Conservation (phyloP, 192 early-diverging fungal genomes). For the Diversispora eburnea region DNA sequence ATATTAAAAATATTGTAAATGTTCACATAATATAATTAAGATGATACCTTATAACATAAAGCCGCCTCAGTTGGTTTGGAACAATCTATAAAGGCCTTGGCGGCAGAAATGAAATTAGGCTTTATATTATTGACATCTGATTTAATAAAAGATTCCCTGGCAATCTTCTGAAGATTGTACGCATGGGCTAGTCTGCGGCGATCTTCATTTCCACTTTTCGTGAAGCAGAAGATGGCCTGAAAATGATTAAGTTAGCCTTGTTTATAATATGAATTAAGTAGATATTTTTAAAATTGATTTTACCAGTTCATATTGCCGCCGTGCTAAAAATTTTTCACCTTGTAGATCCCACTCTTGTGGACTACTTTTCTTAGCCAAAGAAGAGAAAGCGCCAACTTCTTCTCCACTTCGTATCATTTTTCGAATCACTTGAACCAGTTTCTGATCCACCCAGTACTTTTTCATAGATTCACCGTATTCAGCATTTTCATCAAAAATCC, state of each 20-base stretch:
- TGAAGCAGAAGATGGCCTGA: slow-evolving; percentile 14
- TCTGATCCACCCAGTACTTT: background rate
- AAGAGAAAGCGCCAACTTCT: background rate
- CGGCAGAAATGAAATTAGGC: background rate
- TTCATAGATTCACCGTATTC: background rate
- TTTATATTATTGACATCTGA: background rate
- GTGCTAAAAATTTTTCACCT: slow-evolving; percentile 3
- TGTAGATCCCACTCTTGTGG: background rate
- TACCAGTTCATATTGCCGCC: background rate
- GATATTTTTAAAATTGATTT: background rate
- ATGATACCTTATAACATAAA: slow-evolving; percentile 22
- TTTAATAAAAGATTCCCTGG: background rate
- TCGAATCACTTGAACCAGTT: background rate
- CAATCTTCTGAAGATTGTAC: slow-evolving; percentile 6
- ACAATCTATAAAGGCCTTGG: slow-evolving; percentile 4
- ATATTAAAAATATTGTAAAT: background rate
- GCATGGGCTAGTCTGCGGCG: background rate
- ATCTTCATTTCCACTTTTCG: slow-evolving; percentile 1
- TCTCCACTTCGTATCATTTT: background rate
- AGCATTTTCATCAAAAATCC: slow-evolving; percentile 15
- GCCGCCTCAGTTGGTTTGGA: background rate
- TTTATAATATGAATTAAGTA: background rate
- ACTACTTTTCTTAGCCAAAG: background rate
- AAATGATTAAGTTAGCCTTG: background rate
- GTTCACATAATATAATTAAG: background rate